Base-by-base conservation (phyloP, 495 filamentous ascomycete species). In the Aspergillus conjunctus region DNA sequence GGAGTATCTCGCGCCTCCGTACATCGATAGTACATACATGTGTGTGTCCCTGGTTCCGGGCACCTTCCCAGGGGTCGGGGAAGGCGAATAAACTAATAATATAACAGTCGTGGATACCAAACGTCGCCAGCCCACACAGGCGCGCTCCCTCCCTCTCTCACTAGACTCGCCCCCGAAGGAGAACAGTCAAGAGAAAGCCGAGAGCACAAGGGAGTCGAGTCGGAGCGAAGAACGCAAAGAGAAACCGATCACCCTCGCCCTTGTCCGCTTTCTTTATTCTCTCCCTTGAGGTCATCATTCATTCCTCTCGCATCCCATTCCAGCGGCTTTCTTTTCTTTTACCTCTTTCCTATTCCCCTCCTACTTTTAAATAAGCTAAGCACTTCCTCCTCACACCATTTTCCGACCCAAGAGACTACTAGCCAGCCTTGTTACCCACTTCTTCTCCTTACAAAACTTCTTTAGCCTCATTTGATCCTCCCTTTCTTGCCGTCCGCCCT, bases 41-140 rank as follows among this genome's bases (percentile, higher is more conserved):
- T 26, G 9, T 37, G 15, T 20, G 51, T 61, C 57, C 33, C 65
- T 67, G 65, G 61, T 62, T 67, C 54, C 61, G 52, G 61, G 59
- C 54, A 54, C 58, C 61, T 64, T 64, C 55, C 65, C 61, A 61
- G 56, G 61, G 67, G 63, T 46, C 17, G 33, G 31, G 11, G 5
- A 50, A 55, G 46, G 51, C 56, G 20, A 66, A 60, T 66, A 26
- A 26, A 59, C 39, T 59, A 41, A 57, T 46, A 57, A 57, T 57
- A 58, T 56, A 54, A 31, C n/a, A 59, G 54, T 53, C 60, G 48
- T 56, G 61, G 55, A 63, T 61, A 53, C 59, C 54, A 45, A 21
- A 21, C 48, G 51, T 48, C 17, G 32, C 59, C 50, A 60, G 51
- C 43, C 63, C 58, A 61, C 63, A 46, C 41, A 54, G 20, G 39